A percentile compares a stretch with the other conserved stretches of the same genome.
Conservation (phyloP, 441 rosid species). For the Pelargonium citronellum region DNA sequence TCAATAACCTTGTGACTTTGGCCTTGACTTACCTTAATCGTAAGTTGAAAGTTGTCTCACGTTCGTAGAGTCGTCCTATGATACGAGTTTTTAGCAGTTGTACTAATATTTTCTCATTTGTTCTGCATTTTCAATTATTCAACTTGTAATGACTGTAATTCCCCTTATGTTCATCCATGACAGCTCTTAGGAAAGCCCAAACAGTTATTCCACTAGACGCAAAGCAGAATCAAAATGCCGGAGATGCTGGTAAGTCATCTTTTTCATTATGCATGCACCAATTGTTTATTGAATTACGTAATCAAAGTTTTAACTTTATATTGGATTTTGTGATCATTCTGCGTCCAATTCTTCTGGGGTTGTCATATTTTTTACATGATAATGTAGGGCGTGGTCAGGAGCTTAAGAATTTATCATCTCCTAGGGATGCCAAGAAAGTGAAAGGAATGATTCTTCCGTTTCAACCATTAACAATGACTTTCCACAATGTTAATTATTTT, state of each 20-base stretch:
- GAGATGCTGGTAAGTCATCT: constrained; percentile 25
- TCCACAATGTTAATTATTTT: constrained; percentile 79
- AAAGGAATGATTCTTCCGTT: constrained; percentile 96
- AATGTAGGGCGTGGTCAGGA: constrained; percentile 20
- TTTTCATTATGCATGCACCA: not conserved
- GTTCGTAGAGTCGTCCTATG: not conserved
- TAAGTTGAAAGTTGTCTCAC: constrained; percentile 31
- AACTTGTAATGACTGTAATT: not conserved
- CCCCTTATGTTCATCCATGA: constrained; percentile 22
- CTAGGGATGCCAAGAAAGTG: constrained; percentile 30
- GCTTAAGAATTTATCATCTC: constrained; percentile 20
- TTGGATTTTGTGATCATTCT: not conserved
- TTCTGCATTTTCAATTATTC: not conserved
- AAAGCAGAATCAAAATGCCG: constrained; percentile 28
- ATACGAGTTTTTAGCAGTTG: not conserved
- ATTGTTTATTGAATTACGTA: not conserved
- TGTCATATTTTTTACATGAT: constrained; percentile 3
- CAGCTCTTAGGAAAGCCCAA: constrained; percentile 54
- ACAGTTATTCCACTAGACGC: constrained; percentile 39
- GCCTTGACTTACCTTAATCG: constrained; percentile 78
- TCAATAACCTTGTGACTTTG: constrained; percentile 60
- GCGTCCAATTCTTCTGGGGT: not conserved
- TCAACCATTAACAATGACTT: constrained; percentile 82
- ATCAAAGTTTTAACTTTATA: constrained; percentile 1
- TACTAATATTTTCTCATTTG: not conserved